Base-by-base conservation (phyloP, 495 filamentous ascomycete genomes). In the Xylaria nigripes region DNA sequence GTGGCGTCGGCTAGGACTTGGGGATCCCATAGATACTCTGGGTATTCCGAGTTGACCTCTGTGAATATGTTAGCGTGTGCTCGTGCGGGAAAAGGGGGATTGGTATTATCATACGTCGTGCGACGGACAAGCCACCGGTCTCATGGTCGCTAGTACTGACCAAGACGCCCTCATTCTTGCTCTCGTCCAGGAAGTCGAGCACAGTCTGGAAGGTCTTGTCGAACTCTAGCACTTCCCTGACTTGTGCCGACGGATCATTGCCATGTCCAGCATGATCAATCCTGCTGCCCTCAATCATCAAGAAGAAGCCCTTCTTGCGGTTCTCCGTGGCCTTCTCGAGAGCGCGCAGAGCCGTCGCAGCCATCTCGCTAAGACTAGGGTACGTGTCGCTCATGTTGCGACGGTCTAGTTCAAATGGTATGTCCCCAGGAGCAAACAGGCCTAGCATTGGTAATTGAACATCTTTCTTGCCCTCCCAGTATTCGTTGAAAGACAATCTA, bases 251-350 rank as follows among this genome's bases (percentile, higher is more conserved):
- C 1, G 93, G 93, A 64, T 98, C 93, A 61, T 98, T 98, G 49
- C 81, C 83, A 62, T 98, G 93, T 12, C 90, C 94, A 2, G 93
- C 91, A 67, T 98, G 94, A 58, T 98, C 93, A 59, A 98, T 97
- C 29, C 94, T 78, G 59, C 86, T 91, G 5, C 93, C 93, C 68
- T 98, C 93, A 54, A 98, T 92, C 92, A 98, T 94, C 54, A 98
- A 68, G 73, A 98, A 97, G 77, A 98, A 98, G 1, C 93, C 93
- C 68, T 96, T 81, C 22, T 96, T 89, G 50, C 80, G 88, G 62
- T 89, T 79, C 63, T 81, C 75, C 0, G 94, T 97, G 0, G 92
- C 94, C n/a, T 82, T 80, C 55, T 83, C 83, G 15, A 98, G 77
- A 2, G 86, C 84, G 25, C 72, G 81, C 54, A 97, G 63, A 2